These are phyloP conservation scores for Teratosphaeria epicoccoides DNA, from an alignment of 2,329 filamentous ascomycete species.

Conservation along the genomic window DNA sequence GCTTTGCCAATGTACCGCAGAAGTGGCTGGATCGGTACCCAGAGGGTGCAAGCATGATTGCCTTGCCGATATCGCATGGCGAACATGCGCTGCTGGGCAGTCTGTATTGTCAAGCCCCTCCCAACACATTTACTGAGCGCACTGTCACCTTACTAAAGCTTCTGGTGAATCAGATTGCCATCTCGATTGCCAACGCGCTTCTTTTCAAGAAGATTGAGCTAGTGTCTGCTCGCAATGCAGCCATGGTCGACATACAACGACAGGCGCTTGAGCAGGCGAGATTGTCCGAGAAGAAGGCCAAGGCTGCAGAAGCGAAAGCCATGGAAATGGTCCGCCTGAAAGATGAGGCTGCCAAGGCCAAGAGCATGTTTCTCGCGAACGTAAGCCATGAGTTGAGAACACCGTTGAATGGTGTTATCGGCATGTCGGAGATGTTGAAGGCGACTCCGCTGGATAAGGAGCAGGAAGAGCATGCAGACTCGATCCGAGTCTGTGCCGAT, in stretches of 20 bases:
- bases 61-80: constrained; percentile 68
- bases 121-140: constrained; percentile 66
- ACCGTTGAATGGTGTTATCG: constrained; percentile 45
- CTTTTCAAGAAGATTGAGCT: constrained; percentile 61
- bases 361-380: constrained; percentile 60
- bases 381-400: constrained; percentile 49
- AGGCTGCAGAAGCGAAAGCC: constrained; percentile 64
- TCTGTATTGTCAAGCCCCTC: constrained; percentile 64
- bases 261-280: constrained; percentile 60
- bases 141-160: constrained; percentile 47
- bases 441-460: constrained; percentile 45
- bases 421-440: constrained; percentile 52
- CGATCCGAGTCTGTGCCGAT: constrained; percentile 53
- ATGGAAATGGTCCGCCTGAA: constrained; percentile 71
- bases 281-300: constrained; percentile 65
- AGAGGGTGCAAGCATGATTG: constrained; percentile 62
- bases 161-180: constrained; percentile 65
- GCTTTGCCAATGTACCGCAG: constrained; percentile 64
- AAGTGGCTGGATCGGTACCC: constrained; percentile 59
- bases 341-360: constrained; percentile 72
- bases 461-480: constrained; percentile 53
- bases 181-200: constrained; percentile 54
- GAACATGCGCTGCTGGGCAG: constrained; percentile 60
- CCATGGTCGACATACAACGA: constrained; percentile 69
- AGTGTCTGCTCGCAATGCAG: constrained; percentile 65